Evolutionary conservation across 1,139 yeast species (phyloP).

Genomic region (Lizanozyma gosingica): DNA sequence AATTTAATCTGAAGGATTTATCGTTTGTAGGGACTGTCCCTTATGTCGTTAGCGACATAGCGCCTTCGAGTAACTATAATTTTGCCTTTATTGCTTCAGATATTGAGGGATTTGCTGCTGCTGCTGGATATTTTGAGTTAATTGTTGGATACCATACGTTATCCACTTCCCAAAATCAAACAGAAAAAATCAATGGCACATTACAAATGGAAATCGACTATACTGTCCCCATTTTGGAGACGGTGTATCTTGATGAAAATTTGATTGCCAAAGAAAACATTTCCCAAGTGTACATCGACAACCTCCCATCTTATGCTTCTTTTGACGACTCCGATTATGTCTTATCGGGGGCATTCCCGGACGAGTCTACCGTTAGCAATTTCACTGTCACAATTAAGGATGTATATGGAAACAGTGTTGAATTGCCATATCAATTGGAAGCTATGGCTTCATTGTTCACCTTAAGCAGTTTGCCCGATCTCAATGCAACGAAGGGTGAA

Average conservation of each 20-base stretch:
- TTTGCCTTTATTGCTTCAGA: conserved; percentile 77
- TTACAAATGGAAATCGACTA: conserved; percentile 45
- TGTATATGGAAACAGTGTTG: conserved; percentile 54
- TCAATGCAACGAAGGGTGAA: conserved; percentile 58
- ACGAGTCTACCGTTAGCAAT: conserved; percentile 27
- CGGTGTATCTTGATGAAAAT: conserved; percentile 51
- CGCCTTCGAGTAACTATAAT: conserved; percentile 74
- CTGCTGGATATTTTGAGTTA: conserved; percentile 58
- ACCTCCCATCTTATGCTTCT: conserved; percentile 55
- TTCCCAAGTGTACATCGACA: conserved; percentile 36
- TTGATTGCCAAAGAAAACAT: conserved; percentile 43
- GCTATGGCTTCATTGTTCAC: conserved; percentile 46
- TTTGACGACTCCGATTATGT: conserved; percentile 33
- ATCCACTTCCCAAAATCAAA: conserved; percentile 48
- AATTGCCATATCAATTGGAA: conserved; percentile 45
- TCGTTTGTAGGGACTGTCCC: conserved; percentile 90
- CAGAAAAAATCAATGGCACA: conserved; percentile 56
- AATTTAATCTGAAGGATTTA: conserved; percentile 51
- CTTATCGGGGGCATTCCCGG: conserved; percentile 55
- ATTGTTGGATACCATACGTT: conserved; percentile 85
- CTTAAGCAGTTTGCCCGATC: conserved; percentile 38
- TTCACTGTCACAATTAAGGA: conserved; percentile 57
- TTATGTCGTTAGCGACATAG: conserved; percentile 69
- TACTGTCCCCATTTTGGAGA: conserved; percentile 49
- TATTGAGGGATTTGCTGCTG: conserved; percentile 65